phyloP scores from a whole-genome alignment of 106 monocot species.

The Gastrodia elata region DNA sequence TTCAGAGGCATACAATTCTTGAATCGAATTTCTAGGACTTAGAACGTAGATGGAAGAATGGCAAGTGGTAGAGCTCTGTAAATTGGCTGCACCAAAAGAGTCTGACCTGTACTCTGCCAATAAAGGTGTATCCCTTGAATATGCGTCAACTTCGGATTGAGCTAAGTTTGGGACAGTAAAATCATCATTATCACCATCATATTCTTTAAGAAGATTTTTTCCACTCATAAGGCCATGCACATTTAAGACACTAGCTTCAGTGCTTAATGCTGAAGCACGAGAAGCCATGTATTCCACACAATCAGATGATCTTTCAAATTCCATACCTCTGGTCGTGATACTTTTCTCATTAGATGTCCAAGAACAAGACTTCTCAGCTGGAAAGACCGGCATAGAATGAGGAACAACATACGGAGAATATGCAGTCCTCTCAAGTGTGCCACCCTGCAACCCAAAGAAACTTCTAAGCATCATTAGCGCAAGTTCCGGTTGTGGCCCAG shows the following conservation, averaged over 20 bases:
- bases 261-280: conserved; percentile 15
- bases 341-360: conserved; percentile 22
- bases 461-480: background rate
- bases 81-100: background rate
- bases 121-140: conserved; percentile 13
- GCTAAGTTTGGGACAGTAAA: conserved; percentile 64
- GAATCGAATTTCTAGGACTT: conserved; percentile 9
- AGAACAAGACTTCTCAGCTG: conserved; percentile 19
- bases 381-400: conserved; percentile 13
- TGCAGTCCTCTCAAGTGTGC: conserved; percentile 26
- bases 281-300: conserved; percentile 9
- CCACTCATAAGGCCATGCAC: conserved; percentile 10
- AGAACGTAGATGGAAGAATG: conserved; percentile 12
- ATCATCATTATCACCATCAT: conserved; percentile 49
- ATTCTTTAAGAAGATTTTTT: conserved; percentile 18
- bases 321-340: background rate
- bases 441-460: conserved; percentile 20
- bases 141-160: conserved; percentile 7
- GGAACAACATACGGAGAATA: conserved; percentile 25
- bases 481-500: background rate
- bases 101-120: conserved; percentile 6
- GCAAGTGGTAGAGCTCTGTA: conserved; percentile 11
- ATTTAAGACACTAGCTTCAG: conserved; percentile 24
- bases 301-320: conserved; percentile 11
- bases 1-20: conserved; percentile 8